phyloP scores from a whole-genome alignment of 441 rosid genomes.

The Aquilaria agallochum region DNA sequence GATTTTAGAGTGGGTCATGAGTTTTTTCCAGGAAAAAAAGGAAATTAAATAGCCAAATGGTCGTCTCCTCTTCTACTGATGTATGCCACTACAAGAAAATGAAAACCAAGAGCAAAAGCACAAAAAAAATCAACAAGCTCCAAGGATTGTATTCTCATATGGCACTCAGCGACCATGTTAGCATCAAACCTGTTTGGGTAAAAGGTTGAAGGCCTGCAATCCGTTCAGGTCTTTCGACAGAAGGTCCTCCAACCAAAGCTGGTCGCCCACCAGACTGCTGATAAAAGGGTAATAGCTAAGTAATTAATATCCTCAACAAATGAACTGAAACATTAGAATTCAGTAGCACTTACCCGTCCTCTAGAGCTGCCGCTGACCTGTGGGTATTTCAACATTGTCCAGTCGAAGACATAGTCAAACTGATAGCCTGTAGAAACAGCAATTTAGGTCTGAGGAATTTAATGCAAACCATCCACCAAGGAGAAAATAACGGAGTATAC shows the following conservation, averaged over 20 bases:
- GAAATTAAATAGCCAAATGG: not conserved
- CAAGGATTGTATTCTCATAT: slow-evolving; percentile 4
- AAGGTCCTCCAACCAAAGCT: slow-evolving; percentile 53
- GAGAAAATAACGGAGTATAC: not conserved
- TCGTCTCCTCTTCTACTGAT: not conserved
- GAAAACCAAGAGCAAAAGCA: not conserved
- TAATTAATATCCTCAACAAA: slow-evolving; percentile 7
- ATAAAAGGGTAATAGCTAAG: slow-evolving; percentile 13
- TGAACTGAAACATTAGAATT: slow-evolving; percentile 11
- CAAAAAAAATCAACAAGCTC: not conserved
- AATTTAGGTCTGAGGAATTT: slow-evolving; percentile 7
- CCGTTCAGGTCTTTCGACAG: slow-evolving; percentile 64
- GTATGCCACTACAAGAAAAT: not conserved
- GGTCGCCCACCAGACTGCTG: slow-evolving; percentile 57
- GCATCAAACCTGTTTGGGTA: slow-evolving; percentile 1
- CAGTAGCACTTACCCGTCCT: slow-evolving; percentile 55
- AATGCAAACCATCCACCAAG: not conserved
- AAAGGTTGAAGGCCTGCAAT: slow-evolving; percentile 39
- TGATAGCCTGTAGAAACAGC: slow-evolving; percentile 73
- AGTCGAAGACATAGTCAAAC: slow-evolving; percentile 94
- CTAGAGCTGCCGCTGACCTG: slow-evolving; percentile 77
- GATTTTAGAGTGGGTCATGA: not conserved
- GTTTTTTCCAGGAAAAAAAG: not conserved
- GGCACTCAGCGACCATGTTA: not conserved
- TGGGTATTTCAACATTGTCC: slow-evolving; percentile 95